Conservation (phyloP, 202 grass and related monocot genomes). For the Carex arenaria region DNA sequence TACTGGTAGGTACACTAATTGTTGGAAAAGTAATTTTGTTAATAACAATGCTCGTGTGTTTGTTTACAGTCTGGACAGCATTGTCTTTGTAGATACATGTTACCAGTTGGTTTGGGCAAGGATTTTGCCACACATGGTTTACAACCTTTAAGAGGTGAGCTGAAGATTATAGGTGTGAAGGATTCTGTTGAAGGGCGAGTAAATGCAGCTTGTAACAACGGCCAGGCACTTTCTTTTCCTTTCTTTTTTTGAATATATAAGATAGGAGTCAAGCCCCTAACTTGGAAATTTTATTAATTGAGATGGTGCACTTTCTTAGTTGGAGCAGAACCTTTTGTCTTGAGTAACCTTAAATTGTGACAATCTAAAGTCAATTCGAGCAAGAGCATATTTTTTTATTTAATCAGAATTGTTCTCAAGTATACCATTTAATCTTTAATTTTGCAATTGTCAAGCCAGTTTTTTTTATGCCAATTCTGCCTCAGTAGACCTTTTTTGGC, state of each 20-base stretch:
- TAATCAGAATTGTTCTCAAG: background rate
- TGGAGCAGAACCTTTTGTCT: background rate
- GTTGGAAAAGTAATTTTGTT: background rate
- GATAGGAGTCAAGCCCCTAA: too few species aligned
- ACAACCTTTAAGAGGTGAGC: conserved; percentile 34
- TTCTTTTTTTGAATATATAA: too few species aligned
- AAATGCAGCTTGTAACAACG: conserved; percentile 79
- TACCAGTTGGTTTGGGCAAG: conserved; percentile 55
- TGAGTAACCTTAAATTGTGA: background rate
- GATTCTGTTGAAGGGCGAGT: conserved; percentile 81
- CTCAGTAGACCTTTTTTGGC: background rate
- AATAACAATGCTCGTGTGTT: conserved; percentile 21
- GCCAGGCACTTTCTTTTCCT: conserved; percentile 37
- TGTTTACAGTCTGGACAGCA: conserved; percentile 77
- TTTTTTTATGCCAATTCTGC: background rate
- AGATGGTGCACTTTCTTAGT: conserved; percentile 35
- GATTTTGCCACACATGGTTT: conserved; percentile 29
- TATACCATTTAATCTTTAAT: background rate
- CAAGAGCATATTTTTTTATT: conserved; percentile 9
- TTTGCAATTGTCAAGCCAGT: background rate
- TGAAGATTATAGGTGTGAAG: conserved; percentile 75
- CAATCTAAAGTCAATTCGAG: background rate
- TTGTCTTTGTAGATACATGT: conserved; percentile 80
- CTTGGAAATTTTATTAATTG: too few species aligned
- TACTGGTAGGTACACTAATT: background rate